Conservation (phyloP, 108 stramenopile genomes). For the Pseudonitzschia delicatissima region DNA sequence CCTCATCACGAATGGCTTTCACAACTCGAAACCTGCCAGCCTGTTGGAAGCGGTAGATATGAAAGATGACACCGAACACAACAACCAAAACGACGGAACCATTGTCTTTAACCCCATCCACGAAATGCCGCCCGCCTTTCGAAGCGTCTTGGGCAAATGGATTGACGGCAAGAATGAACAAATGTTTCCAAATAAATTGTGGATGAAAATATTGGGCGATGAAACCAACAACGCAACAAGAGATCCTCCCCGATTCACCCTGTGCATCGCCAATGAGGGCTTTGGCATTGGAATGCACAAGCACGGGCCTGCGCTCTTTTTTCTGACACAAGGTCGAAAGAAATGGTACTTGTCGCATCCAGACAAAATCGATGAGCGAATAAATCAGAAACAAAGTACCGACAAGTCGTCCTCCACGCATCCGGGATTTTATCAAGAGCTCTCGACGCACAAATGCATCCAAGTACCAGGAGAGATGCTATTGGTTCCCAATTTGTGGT, state of each 20-base stretch:
- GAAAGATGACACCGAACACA: background rate
- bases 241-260: slow-evolving; percentile 20
- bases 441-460: slow-evolving; percentile 39
- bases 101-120: slow-evolving; percentile 42
- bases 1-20: slow-evolving; percentile 36
- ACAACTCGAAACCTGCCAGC: slow-evolving; percentile 22
- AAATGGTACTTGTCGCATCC: slow-evolving; percentile 42
- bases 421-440: slow-evolving; percentile 30
- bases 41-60: slow-evolving; percentile 20
- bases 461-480: slow-evolving; percentile 37
- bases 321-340: slow-evolving; percentile 30
- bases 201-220: slow-evolving; percentile 7
- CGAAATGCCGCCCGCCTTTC: slow-evolving; percentile 28
- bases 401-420: slow-evolving; percentile 25
- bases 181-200: slow-evolving; percentile 12
- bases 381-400: background rate
- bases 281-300: slow-evolving; percentile 49
- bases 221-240: background rate
- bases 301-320: slow-evolving; percentile 41
- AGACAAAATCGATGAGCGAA: background rate
- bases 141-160: background rate
- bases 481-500: slow-evolving; percentile 38
- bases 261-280: slow-evolving; percentile 32
- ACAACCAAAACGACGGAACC: slow-evolving; percentile 19
- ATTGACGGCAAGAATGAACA: background rate